Evolutionary conservation across 306 rosid genomes (phyloP), one percentile per base, ranked within the genome.

Genomic region (Citrullus mucosospermus): DNA sequence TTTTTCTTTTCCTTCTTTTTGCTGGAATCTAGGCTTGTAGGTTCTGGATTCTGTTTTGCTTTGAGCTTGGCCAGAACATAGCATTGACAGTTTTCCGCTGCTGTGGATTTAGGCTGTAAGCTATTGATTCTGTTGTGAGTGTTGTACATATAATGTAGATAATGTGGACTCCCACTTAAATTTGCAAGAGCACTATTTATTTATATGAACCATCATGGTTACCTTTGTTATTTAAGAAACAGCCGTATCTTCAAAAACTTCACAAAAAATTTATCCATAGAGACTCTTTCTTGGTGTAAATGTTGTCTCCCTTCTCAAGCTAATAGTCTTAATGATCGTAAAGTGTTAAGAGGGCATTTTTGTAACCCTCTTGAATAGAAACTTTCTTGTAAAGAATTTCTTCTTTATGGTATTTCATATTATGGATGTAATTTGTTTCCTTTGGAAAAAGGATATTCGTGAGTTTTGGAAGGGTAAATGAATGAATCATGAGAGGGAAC

Each of bases 141-240:
- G 83, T 55, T 84, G 90, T 87, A 73, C 67, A 84, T 82, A 84
- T 77, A 32, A 39, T 84, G 88, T 87, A 84, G 72, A 87, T 84
- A 87, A 34, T 74, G 18, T 53, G 62, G 15, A 51, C 78, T 74
- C 63, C 48, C 63, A 54, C 43, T 36, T 74, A 2, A 51, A 17
- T 53, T 74, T 73, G n/a, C 46, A 50, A 30, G 51, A 50, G 43
- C 22, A 55, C 25, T 73, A 9, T 50, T 46, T 50, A 48, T 50
- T 43, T 50, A 25, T 71, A 71, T 46, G 43, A 71, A 25, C 59
- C 41, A 6, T 28, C 76, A 48, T 48, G 6, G 28, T 15, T 15
- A 38, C 30, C 25, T 63, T 32, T 32, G 12, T 15, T 30, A 61
- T 32, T 61, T 28, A 16, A 53, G 60, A 55, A 58, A 58, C 61